Conservation (phyloP, 164 flowering plant species). For the Macadamia tetraphylla region DNA sequence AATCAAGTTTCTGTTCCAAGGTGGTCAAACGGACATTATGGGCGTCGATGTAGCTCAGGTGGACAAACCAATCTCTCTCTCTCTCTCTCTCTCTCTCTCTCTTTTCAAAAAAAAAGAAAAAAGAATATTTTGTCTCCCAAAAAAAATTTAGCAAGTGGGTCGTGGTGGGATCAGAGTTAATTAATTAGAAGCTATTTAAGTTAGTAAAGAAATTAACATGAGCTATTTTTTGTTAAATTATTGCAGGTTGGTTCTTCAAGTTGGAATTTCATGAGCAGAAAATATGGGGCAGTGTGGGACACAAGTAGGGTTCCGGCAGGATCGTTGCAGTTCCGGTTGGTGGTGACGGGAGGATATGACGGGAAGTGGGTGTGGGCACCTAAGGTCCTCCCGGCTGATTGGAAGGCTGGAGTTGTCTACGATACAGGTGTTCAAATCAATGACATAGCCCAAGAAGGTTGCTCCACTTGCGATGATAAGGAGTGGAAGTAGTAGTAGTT, state of each 20-base stretch:
- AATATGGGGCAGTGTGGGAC: slow-evolving; percentile 72
- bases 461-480: slow-evolving; percentile 50
- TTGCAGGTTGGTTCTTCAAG: slow-evolving; percentile 55
- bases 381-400: slow-evolving; percentile 59
- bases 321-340: slow-evolving; percentile 57
- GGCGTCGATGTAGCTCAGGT: slow-evolving; percentile 64
- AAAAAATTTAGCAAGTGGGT: background rate
- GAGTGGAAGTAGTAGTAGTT: slow-evolving; percentile 29
- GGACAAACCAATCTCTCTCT: background rate
- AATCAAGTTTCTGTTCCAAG: slow-evolving; percentile 75
- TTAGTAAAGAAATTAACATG: background rate
- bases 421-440: slow-evolving; percentile 62
- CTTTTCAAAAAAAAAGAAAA: too few relatives aligned
- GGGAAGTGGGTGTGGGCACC: slow-evolving; percentile 60
- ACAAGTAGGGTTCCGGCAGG: slow-evolving; percentile 61
- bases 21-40: slow-evolving; percentile 82
- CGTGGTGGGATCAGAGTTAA: too few relatives aligned
- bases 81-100: too few relatives aligned
- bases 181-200: too few relatives aligned
- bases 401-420: slow-evolving; percentile 61
- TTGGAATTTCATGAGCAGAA: slow-evolving; percentile 59
- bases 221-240: background rate
- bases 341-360: slow-evolving; percentile 69
- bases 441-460: slow-evolving; percentile 79
- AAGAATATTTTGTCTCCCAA: background rate